A percentile compares a stretch with the other conserved stretches of the same genome.
Conservation (phyloP, 2,329 filamentous ascomycete genomes). For the Claviceps pazoutovae region DNA sequence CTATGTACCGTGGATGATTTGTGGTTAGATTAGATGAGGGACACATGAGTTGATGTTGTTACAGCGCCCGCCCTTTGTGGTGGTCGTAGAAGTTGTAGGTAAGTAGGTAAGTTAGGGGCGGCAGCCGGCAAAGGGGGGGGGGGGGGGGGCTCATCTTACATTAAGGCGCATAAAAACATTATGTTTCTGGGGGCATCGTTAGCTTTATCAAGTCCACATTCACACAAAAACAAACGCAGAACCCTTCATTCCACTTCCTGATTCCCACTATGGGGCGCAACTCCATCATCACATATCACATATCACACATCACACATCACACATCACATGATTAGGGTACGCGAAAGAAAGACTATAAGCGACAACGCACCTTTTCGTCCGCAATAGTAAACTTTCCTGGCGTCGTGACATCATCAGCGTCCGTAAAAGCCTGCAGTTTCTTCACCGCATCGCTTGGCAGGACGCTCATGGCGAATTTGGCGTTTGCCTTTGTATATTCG, state of each 20-base stretch:
- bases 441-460: conserved; percentile 61
- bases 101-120: no score
- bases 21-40: neutral
- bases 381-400: conserved; percentile 84
- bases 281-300: no score
- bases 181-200: conserved; percentile 46
- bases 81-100: no score
- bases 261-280: no score
- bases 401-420: conserved; percentile 73
- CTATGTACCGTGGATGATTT: conserved; percentile 21
- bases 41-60: no score
- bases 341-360: neutral
- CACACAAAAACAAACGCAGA: neutral
- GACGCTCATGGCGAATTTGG: conserved; percentile 72
- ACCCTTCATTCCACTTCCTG: no score
- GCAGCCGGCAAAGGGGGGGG: neutral
- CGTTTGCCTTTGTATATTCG: conserved; percentile 96
- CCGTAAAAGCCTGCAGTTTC: conserved; percentile 63
- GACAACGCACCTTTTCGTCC: conserved; percentile 67
- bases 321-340: no score
- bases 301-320: no score
- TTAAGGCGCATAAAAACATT: conserved; percentile 92
- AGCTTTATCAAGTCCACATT: neutral
- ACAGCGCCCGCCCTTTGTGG: no score
- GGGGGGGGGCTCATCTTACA: conserved; percentile 32